Conservation (phyloP, 2,329 filamentous ascomycete species). For the Fusarium veterinarium region DNA sequence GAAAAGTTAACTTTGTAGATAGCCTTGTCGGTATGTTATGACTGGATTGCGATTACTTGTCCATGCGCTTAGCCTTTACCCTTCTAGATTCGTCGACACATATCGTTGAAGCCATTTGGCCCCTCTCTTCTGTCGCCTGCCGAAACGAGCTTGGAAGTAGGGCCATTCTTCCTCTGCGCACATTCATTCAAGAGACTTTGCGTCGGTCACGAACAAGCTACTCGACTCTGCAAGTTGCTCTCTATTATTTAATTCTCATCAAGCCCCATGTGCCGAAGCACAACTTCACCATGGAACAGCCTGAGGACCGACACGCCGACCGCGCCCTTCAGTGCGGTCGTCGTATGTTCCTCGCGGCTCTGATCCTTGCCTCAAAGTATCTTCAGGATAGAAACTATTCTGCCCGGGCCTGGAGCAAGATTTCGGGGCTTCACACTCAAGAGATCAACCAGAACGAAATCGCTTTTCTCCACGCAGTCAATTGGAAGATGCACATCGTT, state of each 20-base stretch:
- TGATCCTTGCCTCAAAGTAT: conserved; percentile 98
- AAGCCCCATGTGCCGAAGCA: conserved; percentile 86
- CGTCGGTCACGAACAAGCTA: conserved; percentile 96
- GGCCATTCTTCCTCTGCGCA: conserved; percentile 87
- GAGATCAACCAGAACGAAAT: conserved; percentile 99
- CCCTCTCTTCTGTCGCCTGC: conserved; percentile 83
- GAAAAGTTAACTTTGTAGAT: conserved; percentile 95
- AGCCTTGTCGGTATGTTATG: conserved; percentile 91
- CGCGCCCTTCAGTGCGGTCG: conserved; percentile 93
- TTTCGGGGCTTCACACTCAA: conserved; percentile 90
- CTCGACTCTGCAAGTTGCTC: conserved; percentile 93
- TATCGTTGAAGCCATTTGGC: conserved; percentile 98
- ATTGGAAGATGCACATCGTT: conserved; percentile 95
- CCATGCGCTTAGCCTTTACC: conserved; percentile 49
- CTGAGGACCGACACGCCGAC: conserved; percentile 75
- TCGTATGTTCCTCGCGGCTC: conserved; percentile 94
- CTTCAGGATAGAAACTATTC: conserved; percentile 98
- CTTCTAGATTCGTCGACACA: conserved; percentile 91
- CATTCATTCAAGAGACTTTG: conserved; percentile 97
- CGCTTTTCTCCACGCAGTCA: conserved; percentile 87
- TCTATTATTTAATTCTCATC: conserved; percentile 96
- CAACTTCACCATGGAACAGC: conserved; percentile 89
- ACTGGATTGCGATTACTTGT: conserved; percentile 34
- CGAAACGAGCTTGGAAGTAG: conserved; percentile 78
- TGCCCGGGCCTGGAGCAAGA: conserved; percentile 97